Conservation (phyloP, 345 rosid genomes). For the Hibiscus tridactylites region DNA sequence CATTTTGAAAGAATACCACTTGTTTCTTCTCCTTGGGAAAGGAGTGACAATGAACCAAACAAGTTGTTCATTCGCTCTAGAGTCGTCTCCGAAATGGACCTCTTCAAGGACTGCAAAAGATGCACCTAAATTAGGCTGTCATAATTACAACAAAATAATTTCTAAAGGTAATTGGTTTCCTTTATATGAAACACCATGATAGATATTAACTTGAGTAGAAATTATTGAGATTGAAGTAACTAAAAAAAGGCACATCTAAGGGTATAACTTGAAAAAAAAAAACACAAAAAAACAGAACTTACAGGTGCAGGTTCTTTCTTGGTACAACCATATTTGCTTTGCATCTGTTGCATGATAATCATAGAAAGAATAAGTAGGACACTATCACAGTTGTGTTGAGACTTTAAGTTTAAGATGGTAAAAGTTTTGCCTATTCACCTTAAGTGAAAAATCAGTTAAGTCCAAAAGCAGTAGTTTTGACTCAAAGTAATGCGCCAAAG, state of each 20-base stretch:
- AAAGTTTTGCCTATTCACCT: conserved; percentile 33
- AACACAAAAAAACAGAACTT: conserved; percentile 18
- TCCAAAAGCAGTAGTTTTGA: conserved; percentile 80
- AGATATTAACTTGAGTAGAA: neutral
- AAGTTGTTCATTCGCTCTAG: neutral
- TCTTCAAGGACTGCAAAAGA: neutral
- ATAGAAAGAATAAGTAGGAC: conserved; percentile 13
- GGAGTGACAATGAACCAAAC: neutral
- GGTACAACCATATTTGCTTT: conserved; percentile 72
- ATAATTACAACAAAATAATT: neutral
- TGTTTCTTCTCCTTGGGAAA: neutral
- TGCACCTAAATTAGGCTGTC: neutral
- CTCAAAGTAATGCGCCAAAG: conserved; percentile 67
- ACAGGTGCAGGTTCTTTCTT: conserved; percentile 67
- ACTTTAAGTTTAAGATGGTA: neutral
- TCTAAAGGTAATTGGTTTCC: neutral
- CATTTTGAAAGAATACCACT: neutral
- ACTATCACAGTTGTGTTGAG: neutral
- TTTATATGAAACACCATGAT: neutral
- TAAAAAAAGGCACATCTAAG: neutral
- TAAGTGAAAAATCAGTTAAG: conserved; percentile 54
- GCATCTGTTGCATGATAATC: conserved; percentile 50
- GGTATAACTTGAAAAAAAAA: no score
- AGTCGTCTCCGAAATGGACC: neutral
- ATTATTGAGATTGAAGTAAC: conserved; percentile 4